Evolutionary conservation across 306 rosid genomes (phyloP).

Genomic region (Hylodesmum podocarpum): DNA sequence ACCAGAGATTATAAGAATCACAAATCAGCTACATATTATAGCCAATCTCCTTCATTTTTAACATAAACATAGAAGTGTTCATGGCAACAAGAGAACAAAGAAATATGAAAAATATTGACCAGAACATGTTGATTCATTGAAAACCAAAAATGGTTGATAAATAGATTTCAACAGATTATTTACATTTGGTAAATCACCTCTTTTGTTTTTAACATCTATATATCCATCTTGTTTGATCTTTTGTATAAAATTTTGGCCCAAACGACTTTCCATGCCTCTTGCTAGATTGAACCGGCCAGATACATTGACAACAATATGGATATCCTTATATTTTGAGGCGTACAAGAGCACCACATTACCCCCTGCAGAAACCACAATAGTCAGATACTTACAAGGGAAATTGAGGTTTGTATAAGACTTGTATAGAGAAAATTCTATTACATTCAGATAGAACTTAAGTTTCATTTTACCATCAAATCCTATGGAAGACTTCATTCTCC

Average conservation of each 20-base stretch:
- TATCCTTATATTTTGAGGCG: constrained; percentile 73
- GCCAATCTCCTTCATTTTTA: constrained; percentile 44
- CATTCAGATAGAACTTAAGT: background rate
- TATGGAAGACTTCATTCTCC: background rate
- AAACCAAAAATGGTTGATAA: constrained; percentile 2
- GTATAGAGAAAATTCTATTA: background rate
- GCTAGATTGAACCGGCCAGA: constrained; percentile 85
- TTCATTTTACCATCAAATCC: constrained; percentile 18
- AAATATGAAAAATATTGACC: background rate
- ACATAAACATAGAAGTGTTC: constrained; percentile 34
- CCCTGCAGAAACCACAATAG: constrained; percentile 54
- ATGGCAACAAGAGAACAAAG: background rate
- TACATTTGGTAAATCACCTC: constrained; percentile 54
- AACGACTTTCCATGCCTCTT: constrained; percentile 82
- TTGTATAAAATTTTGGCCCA: constrained; percentile 70
- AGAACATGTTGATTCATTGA: background rate
- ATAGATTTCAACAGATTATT: background rate
- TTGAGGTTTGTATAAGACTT: background rate
- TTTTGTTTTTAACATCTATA: constrained; percentile 72
- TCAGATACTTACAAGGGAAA: constrained; percentile 1
- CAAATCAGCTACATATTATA: background rate
- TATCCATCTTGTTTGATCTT: constrained; percentile 77
- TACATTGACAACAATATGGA: constrained; percentile 63
- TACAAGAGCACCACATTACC: constrained; percentile 83
- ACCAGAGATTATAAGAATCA: background rate